Conservation (phyloP, 768 basidiomycete species). For the Hemileccinum rubropunctum region DNA sequence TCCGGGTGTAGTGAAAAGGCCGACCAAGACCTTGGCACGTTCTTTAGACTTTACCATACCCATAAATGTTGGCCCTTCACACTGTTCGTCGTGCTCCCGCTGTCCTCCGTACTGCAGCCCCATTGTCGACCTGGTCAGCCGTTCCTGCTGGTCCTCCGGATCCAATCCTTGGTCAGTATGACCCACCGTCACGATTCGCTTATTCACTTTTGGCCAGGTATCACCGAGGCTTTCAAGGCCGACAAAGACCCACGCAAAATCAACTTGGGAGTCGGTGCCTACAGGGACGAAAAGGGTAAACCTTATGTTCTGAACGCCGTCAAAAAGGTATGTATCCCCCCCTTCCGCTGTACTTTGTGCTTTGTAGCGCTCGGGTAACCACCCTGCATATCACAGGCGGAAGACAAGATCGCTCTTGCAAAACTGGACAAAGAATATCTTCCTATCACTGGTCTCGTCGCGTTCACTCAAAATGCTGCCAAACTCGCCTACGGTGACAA, state of each 20-base stretch:
- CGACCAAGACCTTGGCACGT: not conserved
- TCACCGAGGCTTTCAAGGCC: constrained; percentile 96
- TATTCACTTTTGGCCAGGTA: constrained; percentile 45
- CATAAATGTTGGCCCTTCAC: constrained; percentile 39
- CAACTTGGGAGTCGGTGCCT: constrained; percentile 96
- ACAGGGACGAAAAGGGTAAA: constrained; percentile 92
- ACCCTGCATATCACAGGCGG: constrained; percentile 51
- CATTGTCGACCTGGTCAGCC: constrained; percentile 72
- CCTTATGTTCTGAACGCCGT: constrained; percentile 91
- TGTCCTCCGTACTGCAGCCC: constrained; percentile 37
- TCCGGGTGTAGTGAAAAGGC: constrained; percentile 7
- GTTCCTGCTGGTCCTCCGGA: constrained; percentile 90
- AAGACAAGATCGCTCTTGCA: constrained; percentile 62
- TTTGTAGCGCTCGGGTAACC: not conserved
- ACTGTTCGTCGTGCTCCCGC: constrained; percentile 50
- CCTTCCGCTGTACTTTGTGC: not conserved
- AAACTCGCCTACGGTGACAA: constrained; percentile 90
- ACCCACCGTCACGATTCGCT: not conserved
- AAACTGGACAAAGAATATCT: constrained; percentile 93
- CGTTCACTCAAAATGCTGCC: constrained; percentile 83
- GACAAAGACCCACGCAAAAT: constrained; percentile 92
- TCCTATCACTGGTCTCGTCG: constrained; percentile 86
- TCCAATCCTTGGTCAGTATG: constrained; percentile 76
- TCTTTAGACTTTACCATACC: not conserved
- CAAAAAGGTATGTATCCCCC: constrained; percentile 57